A percentile compares a stretch with the other conserved stretches of the same genome.
These are phyloP conservation scores for Claviceps digitariae DNA, from an alignment of 2,329 filamentous ascomycete species.

Conservation along the genomic window DNA sequence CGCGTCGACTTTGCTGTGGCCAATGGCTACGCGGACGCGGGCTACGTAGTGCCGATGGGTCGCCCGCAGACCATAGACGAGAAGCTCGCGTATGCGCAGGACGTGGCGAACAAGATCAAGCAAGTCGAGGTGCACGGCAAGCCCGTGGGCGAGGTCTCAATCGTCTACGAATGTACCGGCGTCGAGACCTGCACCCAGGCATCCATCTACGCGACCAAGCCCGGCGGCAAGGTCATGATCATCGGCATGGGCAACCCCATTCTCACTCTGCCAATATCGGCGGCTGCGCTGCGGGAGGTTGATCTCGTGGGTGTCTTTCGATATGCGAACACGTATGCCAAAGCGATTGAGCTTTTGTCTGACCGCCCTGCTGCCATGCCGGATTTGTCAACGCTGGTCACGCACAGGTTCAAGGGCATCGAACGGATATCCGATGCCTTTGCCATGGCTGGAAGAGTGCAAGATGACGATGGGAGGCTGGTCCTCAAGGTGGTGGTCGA, in stretches of 20 bases:
- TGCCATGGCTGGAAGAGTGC: conserved; percentile 56
- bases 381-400: conserved; percentile 54
- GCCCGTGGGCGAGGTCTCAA: conserved; percentile 48
- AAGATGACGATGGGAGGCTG: conserved; percentile 54
- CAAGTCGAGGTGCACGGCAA: conserved; percentile 21
- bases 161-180: conserved; percentile 67
- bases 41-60: conserved; percentile 34
- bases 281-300: conserved; percentile 55
- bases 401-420: conserved; percentile 55
- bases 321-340: conserved; percentile 61
- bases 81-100: conserved; percentile 37
- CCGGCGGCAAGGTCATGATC: conserved; percentile 56
- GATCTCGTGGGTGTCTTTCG: conserved; percentile 60
- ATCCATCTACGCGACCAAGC: conserved; percentile 54
- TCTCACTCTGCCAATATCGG: conserved; percentile 55
- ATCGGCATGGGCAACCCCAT: conserved; percentile 62
- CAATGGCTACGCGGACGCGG: conserved; percentile 41
- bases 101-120: conserved; percentile 32
- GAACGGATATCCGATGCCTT: conserved; percentile 53
- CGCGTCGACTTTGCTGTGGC: conserved; percentile 43
- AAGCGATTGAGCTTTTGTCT: conserved; percentile 37
- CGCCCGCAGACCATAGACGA: conserved; percentile 36
- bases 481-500: conserved; percentile 63
- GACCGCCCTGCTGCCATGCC: conserved; percentile 39
- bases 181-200: conserved; percentile 65